phyloP scores from a whole-genome alignment of 1,284 basidiomycete species.

The Sanghuangporus sanghuang region DNA sequence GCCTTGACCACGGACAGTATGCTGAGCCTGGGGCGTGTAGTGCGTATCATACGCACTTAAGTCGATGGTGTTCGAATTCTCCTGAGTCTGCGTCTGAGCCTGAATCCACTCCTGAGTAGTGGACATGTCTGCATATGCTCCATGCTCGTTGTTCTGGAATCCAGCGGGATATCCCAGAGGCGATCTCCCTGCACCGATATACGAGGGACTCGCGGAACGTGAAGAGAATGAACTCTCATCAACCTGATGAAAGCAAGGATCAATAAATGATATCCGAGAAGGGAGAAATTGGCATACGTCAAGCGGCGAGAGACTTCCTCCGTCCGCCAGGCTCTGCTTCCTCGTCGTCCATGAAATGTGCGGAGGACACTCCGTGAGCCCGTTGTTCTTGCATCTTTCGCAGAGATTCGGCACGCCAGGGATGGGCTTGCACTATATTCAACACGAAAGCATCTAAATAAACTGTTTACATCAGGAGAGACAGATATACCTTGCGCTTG shows the following conservation, averaged over 20 bases:
- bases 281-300: conserved; percentile 1
- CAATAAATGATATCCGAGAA: not conserved
- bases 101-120: conserved; percentile 2
- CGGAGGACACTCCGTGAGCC: conserved; percentile 10
- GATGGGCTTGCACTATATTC: conserved; percentile 12
- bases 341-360: conserved; percentile 13
- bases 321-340: conserved; percentile 3
- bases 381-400: conserved; percentile 13
- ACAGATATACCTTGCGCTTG: conserved; percentile 12
- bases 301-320: conserved; percentile 12
- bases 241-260: not conserved
- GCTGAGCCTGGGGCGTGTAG: not conserved
- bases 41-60: not conserved
- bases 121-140: not conserved
- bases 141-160: not conserved
- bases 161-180: not conserved
- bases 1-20: not conserved
- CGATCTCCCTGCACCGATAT: not conserved
- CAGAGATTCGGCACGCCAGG: conserved; percentile 9
- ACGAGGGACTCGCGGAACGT: conserved; percentile 8
- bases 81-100: not conserved
- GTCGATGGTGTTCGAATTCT: not conserved
- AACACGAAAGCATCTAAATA: not conserved
- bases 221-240: conserved; percentile 9
- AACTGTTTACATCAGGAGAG: not conserved